These are phyloP conservation scores for Dryadomyces quercus-mongolicae DNA, from an alignment of 2,329 filamentous ascomycete species.

Conservation along the genomic window DNA sequence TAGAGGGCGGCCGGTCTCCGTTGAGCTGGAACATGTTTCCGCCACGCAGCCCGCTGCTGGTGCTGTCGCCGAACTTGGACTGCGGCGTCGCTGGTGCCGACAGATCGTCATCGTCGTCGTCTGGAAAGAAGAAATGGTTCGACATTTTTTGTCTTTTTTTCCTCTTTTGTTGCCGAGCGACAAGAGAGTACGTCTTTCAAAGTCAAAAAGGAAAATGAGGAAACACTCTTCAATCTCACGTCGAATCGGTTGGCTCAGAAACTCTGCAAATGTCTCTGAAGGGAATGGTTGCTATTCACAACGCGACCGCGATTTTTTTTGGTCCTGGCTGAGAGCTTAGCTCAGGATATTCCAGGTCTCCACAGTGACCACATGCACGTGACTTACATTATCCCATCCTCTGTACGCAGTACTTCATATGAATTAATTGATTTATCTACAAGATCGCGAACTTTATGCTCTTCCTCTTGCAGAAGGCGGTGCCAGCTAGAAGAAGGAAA, in stretches of 20 bases:
- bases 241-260: neutral
- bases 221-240: neutral
- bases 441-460: neutral
- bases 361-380: neutral
- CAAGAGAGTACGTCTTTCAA: too few relatives aligned
- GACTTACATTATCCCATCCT: too few relatives aligned
- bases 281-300: neutral
- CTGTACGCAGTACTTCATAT: neutral
- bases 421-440: neutral
- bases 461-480: neutral
- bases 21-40: slow-evolving; percentile 25
- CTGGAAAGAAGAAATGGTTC: slow-evolving; percentile 10
- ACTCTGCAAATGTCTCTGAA: neutral
- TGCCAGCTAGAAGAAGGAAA: neutral
- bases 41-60: neutral
- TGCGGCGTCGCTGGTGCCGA: slow-evolving; percentile 10
- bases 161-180: neutral
- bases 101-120: slow-evolving; percentile 11
- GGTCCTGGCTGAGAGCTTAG: neutral
- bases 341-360: slow-evolving; percentile 1
- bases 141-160: slow-evolving; percentile 6
- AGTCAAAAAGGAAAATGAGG: neutral
- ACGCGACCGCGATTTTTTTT: slow-evolving; percentile 4
- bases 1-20: slow-evolving; percentile 30
- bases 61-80: neutral